Evolutionary conservation across 1,284 basidiomycete genomes (phyloP), one percentile per base, ranked within the genome.

Genomic region (Pseudozyma sp.): DNA sequence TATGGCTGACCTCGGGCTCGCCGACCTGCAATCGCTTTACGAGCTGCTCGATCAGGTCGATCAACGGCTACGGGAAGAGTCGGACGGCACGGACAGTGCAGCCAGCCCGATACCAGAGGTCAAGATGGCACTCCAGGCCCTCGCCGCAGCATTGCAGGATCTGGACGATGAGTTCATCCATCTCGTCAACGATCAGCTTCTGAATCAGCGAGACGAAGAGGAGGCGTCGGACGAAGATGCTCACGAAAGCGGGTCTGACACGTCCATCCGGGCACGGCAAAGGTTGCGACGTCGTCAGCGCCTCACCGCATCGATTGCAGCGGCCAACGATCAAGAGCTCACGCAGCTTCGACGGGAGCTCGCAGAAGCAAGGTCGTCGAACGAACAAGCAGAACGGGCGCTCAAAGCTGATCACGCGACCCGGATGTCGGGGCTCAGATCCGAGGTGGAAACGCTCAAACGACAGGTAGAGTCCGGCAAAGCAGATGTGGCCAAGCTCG

Each of bases 161-260:
- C 33, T 78, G 24, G 77, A 81, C 30, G 69, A 71, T 24, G 78
- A 81, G 46, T 81, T 81, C 50, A 60, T 59, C 31, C 46, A 63
- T 33, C 73, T 81, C 19, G 80, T 81, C 60, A 63, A 81, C 34
- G 43, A 49, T 4, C 70, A 76, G 47, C 68, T 81, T 7, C 71
- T 81, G 34, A 66, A 73, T 16, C 56, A 68, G 19, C 58, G 65
- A 11, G 74, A 69, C 14, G 51, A 58, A 2, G 71, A 73, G 6
- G 67, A 62, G 7, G 54, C 39, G 1, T 68, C 71, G 19, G 72
- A 73, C 16, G 63, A 59, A 1, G 69, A 76, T 1, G 59, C 24
- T 16, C 58, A 71, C 17, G 71, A 64, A 2, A 70, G 68, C 40
- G 72, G 72, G 14, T 70, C 72, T 2, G 68, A 75, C 35, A 68